A percentile compares a stretch with the other conserved stretches of the same genome.
Evolutionary conservation across 2,329 filamentous ascomycete genomes (phyloP).

Genomic region (Cladosporium sp.): DNA sequence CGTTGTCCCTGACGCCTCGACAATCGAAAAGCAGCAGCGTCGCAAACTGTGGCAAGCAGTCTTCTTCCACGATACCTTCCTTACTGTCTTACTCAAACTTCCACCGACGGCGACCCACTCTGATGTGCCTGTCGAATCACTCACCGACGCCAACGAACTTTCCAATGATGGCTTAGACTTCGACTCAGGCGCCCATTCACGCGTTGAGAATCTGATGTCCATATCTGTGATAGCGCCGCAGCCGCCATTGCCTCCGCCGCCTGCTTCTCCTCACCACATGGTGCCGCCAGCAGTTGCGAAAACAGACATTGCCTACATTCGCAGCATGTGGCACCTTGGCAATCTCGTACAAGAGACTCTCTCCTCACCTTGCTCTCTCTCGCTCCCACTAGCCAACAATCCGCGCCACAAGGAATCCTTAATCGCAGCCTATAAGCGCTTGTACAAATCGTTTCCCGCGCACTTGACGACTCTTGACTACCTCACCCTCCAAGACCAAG

Average conservation of each 20-base stretch:
- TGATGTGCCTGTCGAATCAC: constrained; percentile 73
- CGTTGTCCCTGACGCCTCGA: constrained; percentile 62
- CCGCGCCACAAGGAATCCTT: constrained; percentile 69
- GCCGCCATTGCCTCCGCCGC: constrained; percentile 34
- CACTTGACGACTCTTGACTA: constrained; percentile 69
- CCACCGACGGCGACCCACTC: constrained; percentile 78
- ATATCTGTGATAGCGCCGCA: constrained; percentile 51
- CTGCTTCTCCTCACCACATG: constrained; percentile 37
- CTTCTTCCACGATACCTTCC: constrained; percentile 76
- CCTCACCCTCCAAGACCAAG: constrained; percentile 58
- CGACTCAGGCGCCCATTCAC: constrained; percentile 48
- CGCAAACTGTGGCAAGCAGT: constrained; percentile 82
- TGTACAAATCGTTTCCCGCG: constrained; percentile 72
- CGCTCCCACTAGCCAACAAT: constrained; percentile 69
- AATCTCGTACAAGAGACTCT: constrained; percentile 77
- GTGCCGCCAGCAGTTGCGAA: constrained; percentile 35
- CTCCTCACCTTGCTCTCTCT: constrained; percentile 71
- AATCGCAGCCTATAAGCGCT: constrained; percentile 66
- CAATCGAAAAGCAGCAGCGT: constrained; percentile 74
- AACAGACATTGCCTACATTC: constrained; percentile 57
- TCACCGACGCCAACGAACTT: constrained; percentile 63
- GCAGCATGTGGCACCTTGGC: constrained; percentile 75
- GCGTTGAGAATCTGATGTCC: constrained; percentile 53
- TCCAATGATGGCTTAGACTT: constrained; percentile 57
- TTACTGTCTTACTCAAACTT: constrained; percentile 74